These are phyloP conservation scores for Escallonia herrerae DNA, from an alignment of 129 eudicot genomes.

Conservation along the genomic window DNA sequence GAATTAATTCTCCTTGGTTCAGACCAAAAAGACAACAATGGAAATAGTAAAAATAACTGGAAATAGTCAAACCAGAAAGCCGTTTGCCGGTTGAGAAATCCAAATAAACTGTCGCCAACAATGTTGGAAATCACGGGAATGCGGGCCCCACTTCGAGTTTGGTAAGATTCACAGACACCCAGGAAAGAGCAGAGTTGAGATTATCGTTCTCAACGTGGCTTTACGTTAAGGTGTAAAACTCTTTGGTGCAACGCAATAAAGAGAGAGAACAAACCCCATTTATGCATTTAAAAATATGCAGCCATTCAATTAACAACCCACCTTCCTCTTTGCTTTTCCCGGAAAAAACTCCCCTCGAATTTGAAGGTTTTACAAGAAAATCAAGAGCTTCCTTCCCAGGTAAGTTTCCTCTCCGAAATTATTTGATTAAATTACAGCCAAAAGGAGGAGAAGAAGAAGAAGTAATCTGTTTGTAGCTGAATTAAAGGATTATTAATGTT, in stretches of 20 bases:
- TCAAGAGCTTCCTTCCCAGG: neutral
- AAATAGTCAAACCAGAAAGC: neutral
- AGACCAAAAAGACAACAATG: too few species aligned
- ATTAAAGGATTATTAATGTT: slow-evolving; percentile 11
- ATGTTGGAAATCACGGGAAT: slow-evolving; percentile 18
- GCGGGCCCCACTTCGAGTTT: slow-evolving; percentile 4
- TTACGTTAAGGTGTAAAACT: neutral
- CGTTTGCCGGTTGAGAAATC: slow-evolving; percentile 4
- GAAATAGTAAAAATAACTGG: neutral
- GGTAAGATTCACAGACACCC: too few species aligned
- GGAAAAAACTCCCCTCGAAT: neutral
- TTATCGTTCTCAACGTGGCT: neutral
- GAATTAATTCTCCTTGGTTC: too few species aligned
- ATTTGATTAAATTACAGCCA: neutral
- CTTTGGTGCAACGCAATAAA: neutral
- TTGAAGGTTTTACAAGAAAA: neutral
- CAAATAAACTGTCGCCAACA: slow-evolving; percentile 9
- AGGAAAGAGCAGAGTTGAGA: too few species aligned
- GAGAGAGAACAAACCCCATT: neutral
- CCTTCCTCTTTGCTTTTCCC: neutral
- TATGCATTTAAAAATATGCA: neutral
- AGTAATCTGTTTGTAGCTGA: neutral
- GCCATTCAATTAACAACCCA: slow-evolving; percentile 4
- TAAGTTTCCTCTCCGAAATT: slow-evolving; percentile 13
- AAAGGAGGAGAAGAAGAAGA: neutral